Conservation (phyloP, 345 rosid species). For the Eucalyptus dawsonii region DNA sequence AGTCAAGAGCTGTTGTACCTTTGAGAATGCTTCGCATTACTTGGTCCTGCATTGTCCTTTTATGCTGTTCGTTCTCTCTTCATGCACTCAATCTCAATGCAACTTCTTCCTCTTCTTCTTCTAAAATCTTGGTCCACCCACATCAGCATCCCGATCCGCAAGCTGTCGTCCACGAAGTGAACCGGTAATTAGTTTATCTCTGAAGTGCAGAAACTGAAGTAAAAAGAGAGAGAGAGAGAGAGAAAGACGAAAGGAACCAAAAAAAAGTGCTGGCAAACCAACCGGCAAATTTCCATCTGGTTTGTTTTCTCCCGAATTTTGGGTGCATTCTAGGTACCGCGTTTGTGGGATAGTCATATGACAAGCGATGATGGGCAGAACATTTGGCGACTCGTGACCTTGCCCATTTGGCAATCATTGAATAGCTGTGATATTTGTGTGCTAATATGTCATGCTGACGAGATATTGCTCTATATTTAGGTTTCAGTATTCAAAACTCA, state of each 20-base stretch:
- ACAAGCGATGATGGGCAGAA: neutral
- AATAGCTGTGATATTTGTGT: neutral
- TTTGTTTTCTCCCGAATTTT: neutral
- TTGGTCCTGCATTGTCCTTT: neutral
- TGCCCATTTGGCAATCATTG: neutral
- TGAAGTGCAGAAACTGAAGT: neutral
- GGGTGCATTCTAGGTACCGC: neutral
- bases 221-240: too few species aligned
- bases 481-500: neutral
- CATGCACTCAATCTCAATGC: neutral
- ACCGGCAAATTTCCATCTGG: neutral
- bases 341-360: neutral
- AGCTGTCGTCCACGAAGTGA: neutral
- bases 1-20: neutral
- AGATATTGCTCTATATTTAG: neutral
- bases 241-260: neutral
- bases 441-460: neutral
- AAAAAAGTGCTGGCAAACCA: neutral
- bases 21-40: neutral
- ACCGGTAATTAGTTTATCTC: neutral
- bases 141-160: conserved; percentile 1
- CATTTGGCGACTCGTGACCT: neutral
- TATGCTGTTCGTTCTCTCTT: neutral
- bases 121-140: neutral
- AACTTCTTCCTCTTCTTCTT: neutral